Base-by-base conservation (phyloP, 2,329 filamentous ascomycete species). In the Scortechinia acanthostroma region DNA sequence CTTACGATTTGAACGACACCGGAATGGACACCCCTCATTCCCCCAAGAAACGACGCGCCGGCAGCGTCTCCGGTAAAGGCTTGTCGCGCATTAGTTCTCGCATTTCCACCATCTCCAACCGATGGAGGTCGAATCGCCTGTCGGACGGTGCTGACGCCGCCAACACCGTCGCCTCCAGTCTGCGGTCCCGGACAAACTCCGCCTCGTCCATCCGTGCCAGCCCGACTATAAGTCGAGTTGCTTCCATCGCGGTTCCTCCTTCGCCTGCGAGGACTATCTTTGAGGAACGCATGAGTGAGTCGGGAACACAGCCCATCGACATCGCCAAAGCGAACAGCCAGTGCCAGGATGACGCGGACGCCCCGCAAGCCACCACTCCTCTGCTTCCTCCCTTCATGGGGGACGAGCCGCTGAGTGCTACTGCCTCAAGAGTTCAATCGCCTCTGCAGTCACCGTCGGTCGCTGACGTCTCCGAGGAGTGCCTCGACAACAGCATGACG, bases 181-280 rank as follows among this genome's bases (percentile, higher is more conserved):
- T 10, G 35, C 35, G 17, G 6, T 40, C 35, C 20, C 35, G 35
- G 13, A 19, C 35, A 6, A 40, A 19, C 17, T 40, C 35, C 17
- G 35, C 35, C 20, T 40, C 35, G 6, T 40, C 35, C 6, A 17
- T 17, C 10, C 17, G 14, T 6, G 35, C 17, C 35, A 40, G 35
- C 17, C 35, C 35, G 17, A 19, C 17, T 10, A 19, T 19, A 17
- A 10, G 17, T 17, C 35, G 13, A 40, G 17, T 40, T 40, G 17
- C 10, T 10, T 40, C 35, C 17, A 30, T n/a, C 25, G 25, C n/a
- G 10, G 20, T 40, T 19, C 35, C 35, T 10, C 35, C 35, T 19
- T 40, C 35, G 35, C 35, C 35, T 40, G 35, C 35, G 10, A 13
- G 35, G 10, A 40, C 35, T 6, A 40, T 40, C 35, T 19, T 40